Evolutionary conservation across 2,329 filamentous ascomycete genomes (phyloP), one percentile per base, ranked within the genome.

Genomic region (Penicillium sp.): DNA sequence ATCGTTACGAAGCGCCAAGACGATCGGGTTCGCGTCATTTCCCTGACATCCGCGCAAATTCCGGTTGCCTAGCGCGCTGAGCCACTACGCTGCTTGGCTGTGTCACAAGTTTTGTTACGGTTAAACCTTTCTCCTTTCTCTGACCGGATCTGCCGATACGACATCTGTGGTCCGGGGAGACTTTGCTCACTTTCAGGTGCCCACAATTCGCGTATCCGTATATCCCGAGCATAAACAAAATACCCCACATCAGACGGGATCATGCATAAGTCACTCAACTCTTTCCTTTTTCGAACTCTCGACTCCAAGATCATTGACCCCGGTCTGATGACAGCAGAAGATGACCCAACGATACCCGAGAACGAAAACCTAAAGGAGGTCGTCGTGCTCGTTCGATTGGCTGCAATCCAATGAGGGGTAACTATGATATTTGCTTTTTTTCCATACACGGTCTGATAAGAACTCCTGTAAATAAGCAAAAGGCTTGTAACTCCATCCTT

Each of bases 1-100:
- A 33, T 53, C 43, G 16, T 21, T n/a, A 31, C 35, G 13, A 21
- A 31, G 46, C 46, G 48, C 48, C 48, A 50, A 50, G 48, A 25
- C 35, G 29, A 42, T 49, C 27, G 27, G 46, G 21, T 27, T 19
- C 23, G 39, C 50, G 39, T 53, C 27, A 42, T 39, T 23, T 21
- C 21, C 16, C 16, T 33, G n/a, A 43, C 26, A 16, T 43, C 37
- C 42, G 31, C 27, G 39, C 37, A 21, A n/a, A 45, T 45, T 45
- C 43, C 29, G 44, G 52, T 43, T 54, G 52, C 52, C 52, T 54
- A 48, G 33, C 43, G 27, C 51, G 33, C 44, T 48, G 43, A 46
- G 46, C 58, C 58, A 54, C 39, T 58, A 25, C 33, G 42, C 33
- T 45, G 19, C 21, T 56, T 14, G 52, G 26, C 48, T 23, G n/a